Conservation (phyloP, 2,329 filamentous ascomycete genomes). For the Aspergillus sojae region DNA sequence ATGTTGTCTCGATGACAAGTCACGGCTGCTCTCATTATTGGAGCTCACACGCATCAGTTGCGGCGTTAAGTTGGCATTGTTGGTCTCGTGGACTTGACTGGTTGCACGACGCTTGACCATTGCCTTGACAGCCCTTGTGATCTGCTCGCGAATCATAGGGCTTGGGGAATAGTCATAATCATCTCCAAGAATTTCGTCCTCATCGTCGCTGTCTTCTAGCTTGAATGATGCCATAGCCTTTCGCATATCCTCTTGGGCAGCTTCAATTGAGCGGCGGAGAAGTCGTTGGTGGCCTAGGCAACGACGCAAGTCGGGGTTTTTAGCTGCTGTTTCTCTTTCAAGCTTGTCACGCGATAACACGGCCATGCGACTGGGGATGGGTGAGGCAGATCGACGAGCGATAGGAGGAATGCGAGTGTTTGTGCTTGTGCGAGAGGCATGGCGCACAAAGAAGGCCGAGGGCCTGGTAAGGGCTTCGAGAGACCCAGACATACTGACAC, state of each 20-base stretch:
- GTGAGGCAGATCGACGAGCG: constrained; percentile 12
- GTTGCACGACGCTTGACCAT: constrained; percentile 14
- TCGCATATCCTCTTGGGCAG: constrained; percentile 20
- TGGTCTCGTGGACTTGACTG: background rate
- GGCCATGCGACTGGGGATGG: constrained; percentile 16
- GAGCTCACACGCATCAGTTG: background rate
- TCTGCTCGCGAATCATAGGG: constrained; percentile 15
- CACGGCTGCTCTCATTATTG: background rate
- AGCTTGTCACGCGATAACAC: constrained; percentile 24
- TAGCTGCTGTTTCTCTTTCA: constrained; percentile 13
- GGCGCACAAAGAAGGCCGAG: constrained; percentile 8
- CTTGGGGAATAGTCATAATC: background rate
- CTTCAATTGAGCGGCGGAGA: constrained; percentile 20
- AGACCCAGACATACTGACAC: constrained; percentile 8
- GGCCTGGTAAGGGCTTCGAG: constrained; percentile 8
- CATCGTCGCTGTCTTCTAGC: constrained; percentile 14
- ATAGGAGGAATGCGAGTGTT: constrained; percentile 23
- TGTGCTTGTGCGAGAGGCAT: constrained; percentile 15
- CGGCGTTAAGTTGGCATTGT: background rate
- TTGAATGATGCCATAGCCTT: constrained; percentile 12
- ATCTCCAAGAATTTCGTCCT: background rate
- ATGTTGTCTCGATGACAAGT: background rate
- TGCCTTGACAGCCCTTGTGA: constrained; percentile 15
- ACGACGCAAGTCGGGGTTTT: constrained; percentile 28
- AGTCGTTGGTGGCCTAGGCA: constrained; percentile 25